Conservation (phyloP, 2,329 filamentous ascomycete genomes). For the Chaetomium sp. region DNA sequence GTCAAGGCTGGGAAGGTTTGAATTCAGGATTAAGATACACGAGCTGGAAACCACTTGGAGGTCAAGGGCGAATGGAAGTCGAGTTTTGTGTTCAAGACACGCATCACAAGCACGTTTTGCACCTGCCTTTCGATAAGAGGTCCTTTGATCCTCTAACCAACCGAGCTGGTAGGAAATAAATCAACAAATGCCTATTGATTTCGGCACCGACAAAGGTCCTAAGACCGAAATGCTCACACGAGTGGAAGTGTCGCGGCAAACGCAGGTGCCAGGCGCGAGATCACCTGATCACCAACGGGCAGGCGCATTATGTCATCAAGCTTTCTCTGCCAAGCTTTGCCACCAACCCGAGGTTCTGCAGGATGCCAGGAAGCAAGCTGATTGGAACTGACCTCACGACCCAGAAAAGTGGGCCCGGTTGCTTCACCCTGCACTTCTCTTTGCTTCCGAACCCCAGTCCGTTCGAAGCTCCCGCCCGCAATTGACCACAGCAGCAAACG, state of each 20-base stretch:
- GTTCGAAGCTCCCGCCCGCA: slow-evolving; percentile 5
- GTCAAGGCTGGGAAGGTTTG: too few species aligned
- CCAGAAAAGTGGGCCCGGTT: slow-evolving; percentile 19
- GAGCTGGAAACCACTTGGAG: too few species aligned
- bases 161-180: too few species aligned
- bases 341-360: slow-evolving; percentile 16
- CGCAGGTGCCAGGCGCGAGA: slow-evolving; percentile 7
- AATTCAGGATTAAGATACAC: too few species aligned
- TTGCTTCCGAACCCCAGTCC: neutral
- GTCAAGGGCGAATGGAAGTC: too few species aligned
- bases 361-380: slow-evolving; percentile 21
- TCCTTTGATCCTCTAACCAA: too few species aligned
- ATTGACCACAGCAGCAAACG: slow-evolving; percentile 8
- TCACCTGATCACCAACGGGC: slow-evolving; percentile 9
- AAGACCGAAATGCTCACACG: too few species aligned
- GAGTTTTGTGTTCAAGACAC: too few species aligned
- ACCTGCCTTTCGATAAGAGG: too few species aligned
- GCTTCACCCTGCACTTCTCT: slow-evolving; percentile 18
- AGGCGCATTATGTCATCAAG: slow-evolving; percentile 9
- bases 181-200: too few species aligned
- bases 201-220: too few species aligned
- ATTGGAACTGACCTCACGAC: slow-evolving; percentile 22
- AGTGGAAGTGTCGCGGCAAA: neutral
- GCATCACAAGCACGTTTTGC: too few species aligned
- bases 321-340: neutral